Percentiles rank a stretch among this genome's conserved stretches.
Conservation (phyloP, 441 rosid species). For the Gossypium davidsonii region DNA sequence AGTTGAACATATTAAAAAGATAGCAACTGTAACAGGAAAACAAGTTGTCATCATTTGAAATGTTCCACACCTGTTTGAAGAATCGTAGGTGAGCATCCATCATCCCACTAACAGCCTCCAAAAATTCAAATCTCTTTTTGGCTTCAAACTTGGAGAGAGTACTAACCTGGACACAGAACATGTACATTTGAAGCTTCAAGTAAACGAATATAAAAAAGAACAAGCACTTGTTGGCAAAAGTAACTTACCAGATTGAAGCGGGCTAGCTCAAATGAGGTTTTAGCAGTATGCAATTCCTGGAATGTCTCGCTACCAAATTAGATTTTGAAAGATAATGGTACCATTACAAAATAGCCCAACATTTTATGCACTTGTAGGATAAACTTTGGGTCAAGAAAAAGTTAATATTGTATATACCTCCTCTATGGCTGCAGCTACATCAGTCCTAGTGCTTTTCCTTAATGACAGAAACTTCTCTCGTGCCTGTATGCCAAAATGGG, state of each 20-base stretch:
- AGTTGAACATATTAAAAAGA: conserved; percentile 10
- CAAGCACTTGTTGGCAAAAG: background rate
- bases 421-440: conserved; percentile 66
- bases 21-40: background rate
- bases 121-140: conserved; percentile 79
- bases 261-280: conserved; percentile 72
- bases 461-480: conserved; percentile 83
- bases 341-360: conserved; percentile 20
- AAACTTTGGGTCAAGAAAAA: conserved; percentile 7
- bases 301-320: conserved; percentile 52
- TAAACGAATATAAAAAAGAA: conserved; percentile 6
- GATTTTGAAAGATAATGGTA: conserved; percentile 26
- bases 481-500: conserved; percentile 45
- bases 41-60: conserved; percentile 12
- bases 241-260: conserved; percentile 71
- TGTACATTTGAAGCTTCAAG: conserved; percentile 1
- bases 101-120: conserved; percentile 87
- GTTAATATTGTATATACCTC: conserved; percentile 44
- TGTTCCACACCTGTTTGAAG: conserved; percentile 71
- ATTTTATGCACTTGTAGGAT: conserved; percentile 11
- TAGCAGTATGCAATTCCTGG: conserved; percentile 76
- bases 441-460: conserved; percentile 74
- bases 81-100: conserved; percentile 94
- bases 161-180: conserved; percentile 46
- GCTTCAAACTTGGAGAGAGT: conserved; percentile 81